Base-by-base conservation (phyloP, 345 rosid genomes). In the Lepidium sativum region DNA sequence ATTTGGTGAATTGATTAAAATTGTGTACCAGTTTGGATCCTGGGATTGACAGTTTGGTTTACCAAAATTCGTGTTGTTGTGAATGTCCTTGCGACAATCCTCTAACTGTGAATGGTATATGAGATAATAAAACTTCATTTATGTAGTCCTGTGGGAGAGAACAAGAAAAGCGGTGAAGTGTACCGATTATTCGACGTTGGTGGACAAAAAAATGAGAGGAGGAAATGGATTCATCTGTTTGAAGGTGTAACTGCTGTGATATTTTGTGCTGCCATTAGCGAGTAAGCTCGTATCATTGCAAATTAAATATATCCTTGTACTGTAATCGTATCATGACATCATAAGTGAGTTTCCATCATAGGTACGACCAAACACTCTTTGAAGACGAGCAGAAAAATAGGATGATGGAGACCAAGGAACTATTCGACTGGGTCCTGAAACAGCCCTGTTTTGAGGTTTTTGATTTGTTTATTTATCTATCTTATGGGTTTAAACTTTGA, bases 201-300 rank as follows among this genome's bases (percentile, higher is more conserved):
- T 53, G 99, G 99, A 60, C 99, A 95, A 63, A 86, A 86, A 85
- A 95, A 95, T 9, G 99, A 95, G 83, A 86, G 97, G 67, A 88
- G 99, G 76, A 95, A 94, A 77, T 94, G 99, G 99, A 94, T 94
- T 73, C 99, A 94, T 85, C 84, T 94, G 41, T 94, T 94, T 77
- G 99, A 94, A 80, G 99, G 99, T 42, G 97, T 94, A 60, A 85
- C 99, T 1, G 96, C 99, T 69, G 97, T 94, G 47, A 94, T 94
- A 31, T 88, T 94, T 78, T 94, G 99, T 69, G 97, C 87, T 53
- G 97, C 97, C 60, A 91, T 94, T 32, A 94, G 99, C 86, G 99
- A 94, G 99, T 94, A 91, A 91, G 97, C 63, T 52, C 53, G 11
- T 29, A 20, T 37, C 38, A 53, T 45, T 62, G 7, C 15, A 18